Base-by-base conservation (phyloP, 192 early-diverging fungal species). In the Phycomyces nitens region DNA sequence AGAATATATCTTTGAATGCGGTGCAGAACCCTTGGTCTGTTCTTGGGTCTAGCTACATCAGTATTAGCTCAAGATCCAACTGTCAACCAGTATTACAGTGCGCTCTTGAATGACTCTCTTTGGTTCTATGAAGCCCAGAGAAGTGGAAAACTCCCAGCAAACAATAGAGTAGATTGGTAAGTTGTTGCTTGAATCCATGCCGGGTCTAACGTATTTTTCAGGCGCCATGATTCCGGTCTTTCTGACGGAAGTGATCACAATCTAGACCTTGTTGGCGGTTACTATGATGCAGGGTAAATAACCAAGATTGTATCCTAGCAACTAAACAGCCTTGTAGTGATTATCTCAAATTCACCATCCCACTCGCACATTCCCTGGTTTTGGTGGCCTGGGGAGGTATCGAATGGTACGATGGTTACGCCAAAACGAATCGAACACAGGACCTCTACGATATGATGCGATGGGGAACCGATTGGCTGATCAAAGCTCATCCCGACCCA, bases 331-430 rank as follows among this genome's bases (percentile, higher is more conserved):
- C n/a, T 15, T 51, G 23, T 42, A 72, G 83, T 21, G 84, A 86
- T 60, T 81, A 84, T 44, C 34, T 86, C 26, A 86, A 85, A 63
- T 86, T 86, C 52, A 79, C 80, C n/a, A 75, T 83, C n/a, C 84
- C 84, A 34, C 56, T 86, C 44, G 77, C 82, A 0, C 75, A 83
- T 26, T 59, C 78, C 6, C 34, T 86, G 52, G 47, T 79, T 16
- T 61, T 77, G 39, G 57, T 79, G 6, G 64, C 79, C 18, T 86
- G 82, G 81, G 84, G 84, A 16, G 84, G 65, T 23, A 39, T 83
- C 39, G 77, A 80, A 60, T 86, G 71, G 65, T 82, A 68, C 64
- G 75, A 86, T 5, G 83, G 81, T 24, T 86, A 80, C 47, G 53
- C 66, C 26, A 66, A 74, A 44, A 77, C 84, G 16, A 64, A 76